Conservation (phyloP, 2,329 filamentous ascomycete genomes). For the Zalaria sp. region DNA sequence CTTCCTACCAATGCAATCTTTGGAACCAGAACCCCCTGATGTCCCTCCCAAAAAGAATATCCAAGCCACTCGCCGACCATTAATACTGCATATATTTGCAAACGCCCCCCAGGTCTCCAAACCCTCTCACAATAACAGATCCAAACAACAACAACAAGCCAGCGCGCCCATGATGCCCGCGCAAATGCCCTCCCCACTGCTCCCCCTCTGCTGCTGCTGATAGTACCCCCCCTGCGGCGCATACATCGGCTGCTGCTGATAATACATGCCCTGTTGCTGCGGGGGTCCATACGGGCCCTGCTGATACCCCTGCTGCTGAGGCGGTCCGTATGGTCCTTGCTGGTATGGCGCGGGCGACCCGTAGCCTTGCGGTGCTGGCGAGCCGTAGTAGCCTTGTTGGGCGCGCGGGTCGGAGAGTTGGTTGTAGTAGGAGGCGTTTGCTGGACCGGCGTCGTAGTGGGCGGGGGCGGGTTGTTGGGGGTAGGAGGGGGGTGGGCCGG, state of each 20-base stretch:
- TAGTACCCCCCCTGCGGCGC: constrained; percentile 25
- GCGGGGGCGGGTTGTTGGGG: constrained; percentile 10
- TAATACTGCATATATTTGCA: no score
- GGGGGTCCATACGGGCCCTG: constrained; percentile 8
- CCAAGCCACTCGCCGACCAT: no score
- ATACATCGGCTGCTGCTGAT: constrained; percentile 18
- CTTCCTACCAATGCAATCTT: no score
- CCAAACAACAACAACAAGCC: constrained; percentile 37
- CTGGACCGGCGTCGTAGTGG: constrained; percentile 10
- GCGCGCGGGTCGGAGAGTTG: constrained; percentile 6
- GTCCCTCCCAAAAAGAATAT: no score
- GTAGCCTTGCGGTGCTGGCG: constrained; percentile 4
- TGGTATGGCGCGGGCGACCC: constrained; percentile 1
- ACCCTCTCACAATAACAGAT: constrained; percentile 23
- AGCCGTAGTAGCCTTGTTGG: constrained; percentile 9
- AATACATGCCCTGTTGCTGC: constrained; percentile 21
- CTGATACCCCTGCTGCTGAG: constrained; percentile 3
- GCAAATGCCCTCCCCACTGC: constrained; percentile 24
- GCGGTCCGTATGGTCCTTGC: constrained; percentile 8
- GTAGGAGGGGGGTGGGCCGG: constrained; percentile 11
- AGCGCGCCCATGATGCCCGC: constrained; percentile 32
- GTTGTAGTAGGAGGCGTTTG: constrained; percentile 3
- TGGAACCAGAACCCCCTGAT: no score
- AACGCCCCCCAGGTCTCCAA: no score
- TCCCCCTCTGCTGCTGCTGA: constrained; percentile 18